A percentile compares a stretch with the other conserved stretches of the same genome.
phyloP scores from a whole-genome alignment of 176 grass and related monocot genomes.

The Rhynchospora pubera region DNA sequence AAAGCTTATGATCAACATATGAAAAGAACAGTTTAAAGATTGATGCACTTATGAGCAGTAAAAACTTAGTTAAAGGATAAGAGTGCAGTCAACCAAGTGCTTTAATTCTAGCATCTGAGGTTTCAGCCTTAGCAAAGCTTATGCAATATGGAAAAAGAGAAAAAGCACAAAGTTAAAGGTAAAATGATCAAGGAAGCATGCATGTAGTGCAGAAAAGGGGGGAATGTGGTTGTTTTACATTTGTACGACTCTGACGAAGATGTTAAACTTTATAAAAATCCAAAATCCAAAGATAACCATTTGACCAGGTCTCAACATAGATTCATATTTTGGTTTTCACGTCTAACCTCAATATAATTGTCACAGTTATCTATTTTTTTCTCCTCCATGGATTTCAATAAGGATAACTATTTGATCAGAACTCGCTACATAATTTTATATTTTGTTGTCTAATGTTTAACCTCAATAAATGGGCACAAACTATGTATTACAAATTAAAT shows the following conservation, averaged over 20 bases:
- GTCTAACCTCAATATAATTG: background rate
- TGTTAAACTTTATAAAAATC: background rate
- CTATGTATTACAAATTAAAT: background rate
- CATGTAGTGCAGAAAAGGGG: constrained; percentile 1
- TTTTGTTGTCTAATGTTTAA: background rate
- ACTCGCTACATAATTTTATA: background rate
- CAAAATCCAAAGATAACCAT: background rate
- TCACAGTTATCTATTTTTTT: background rate
- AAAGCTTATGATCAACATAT: background rate
- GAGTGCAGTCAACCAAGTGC: constrained; percentile 48
- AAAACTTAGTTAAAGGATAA: constrained; percentile 17
- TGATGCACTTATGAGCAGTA: background rate
- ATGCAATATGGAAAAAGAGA: constrained; percentile 44
- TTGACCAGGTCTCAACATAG: background rate
- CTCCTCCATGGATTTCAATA: background rate
- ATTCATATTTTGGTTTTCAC: background rate
- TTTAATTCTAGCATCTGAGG: constrained; percentile 40
- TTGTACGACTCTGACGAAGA: background rate
- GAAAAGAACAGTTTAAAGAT: constrained; percentile 6
- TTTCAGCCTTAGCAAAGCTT: constrained; percentile 74
- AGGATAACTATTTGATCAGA: background rate
- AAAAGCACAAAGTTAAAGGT: constrained; percentile 27
- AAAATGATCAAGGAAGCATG: constrained; percentile 53
- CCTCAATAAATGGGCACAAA: background rate
- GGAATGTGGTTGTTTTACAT: constrained; percentile 19